Percentiles rank a stretch among this genome's conserved stretches.
These are phyloP conservation scores for Ceratocystis diversiconidia DNA, from an alignment of 2,329 filamentous ascomycete genomes.

Conservation along the genomic window DNA sequence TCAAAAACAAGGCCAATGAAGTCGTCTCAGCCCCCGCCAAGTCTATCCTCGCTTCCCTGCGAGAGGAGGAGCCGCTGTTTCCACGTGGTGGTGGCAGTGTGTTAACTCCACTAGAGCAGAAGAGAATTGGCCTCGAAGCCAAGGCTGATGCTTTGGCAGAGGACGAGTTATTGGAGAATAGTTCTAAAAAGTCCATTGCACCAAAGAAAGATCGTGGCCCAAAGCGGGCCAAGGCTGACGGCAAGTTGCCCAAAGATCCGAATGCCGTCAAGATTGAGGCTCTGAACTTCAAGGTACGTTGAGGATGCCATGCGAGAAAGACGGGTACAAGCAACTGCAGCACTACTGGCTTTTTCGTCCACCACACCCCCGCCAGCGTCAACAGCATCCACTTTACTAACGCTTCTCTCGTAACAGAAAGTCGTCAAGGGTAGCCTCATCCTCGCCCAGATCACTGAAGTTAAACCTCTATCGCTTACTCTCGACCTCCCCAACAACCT, in stretches of 20 bases:
- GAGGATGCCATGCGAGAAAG: neutral
- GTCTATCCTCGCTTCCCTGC: slow-evolving; percentile 34
- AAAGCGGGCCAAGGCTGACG: slow-evolving; percentile 34
- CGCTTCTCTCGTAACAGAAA: slow-evolving; percentile 37
- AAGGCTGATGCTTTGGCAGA: slow-evolving; percentile 86
- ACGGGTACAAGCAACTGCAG: neutral
- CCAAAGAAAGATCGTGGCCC: slow-evolving; percentile 21
- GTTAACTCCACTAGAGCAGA: slow-evolving; percentile 84
- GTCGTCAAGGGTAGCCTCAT: slow-evolving; percentile 74
- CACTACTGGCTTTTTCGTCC: neutral
- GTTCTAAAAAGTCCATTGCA: slow-evolving; percentile 5
- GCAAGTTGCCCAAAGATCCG: slow-evolving; percentile 32
- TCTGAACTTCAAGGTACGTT: slow-evolving; percentile 69
- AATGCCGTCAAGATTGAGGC: slow-evolving; percentile 62
- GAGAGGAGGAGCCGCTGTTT: slow-evolving; percentile 78
- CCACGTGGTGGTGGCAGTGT: slow-evolving; percentile 84
- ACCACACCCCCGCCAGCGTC: neutral
- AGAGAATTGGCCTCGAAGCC: slow-evolving; percentile 89
- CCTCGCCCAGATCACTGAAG: slow-evolving; percentile 70
- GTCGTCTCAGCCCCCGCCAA: slow-evolving; percentile 25
- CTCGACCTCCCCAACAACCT: slow-evolving; percentile 87
- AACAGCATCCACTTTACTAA: neutral
- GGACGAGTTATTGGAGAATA: slow-evolving; percentile 30
- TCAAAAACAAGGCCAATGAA: slow-evolving; percentile 25
- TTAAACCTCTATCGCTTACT: slow-evolving; percentile 65